Conservation (phyloP, 1,284 basidiomycete genomes). For the Naganishia cerealis region DNA sequence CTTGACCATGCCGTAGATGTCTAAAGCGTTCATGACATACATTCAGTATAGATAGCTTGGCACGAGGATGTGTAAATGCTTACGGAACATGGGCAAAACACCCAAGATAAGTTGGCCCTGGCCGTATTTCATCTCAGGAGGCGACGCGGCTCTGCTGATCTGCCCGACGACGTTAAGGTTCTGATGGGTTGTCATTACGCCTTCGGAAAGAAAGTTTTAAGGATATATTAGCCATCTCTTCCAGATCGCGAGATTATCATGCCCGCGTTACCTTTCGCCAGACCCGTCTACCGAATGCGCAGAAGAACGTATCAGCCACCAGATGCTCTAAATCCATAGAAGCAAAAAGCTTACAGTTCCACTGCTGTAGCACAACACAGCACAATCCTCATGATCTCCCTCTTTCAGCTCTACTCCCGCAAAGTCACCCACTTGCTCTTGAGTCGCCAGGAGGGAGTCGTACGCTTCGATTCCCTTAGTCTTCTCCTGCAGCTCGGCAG, state of each 20-base stretch:
- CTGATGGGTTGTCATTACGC: constrained; percentile 27
- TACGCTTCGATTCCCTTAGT: constrained; percentile 41
- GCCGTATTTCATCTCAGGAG: constrained; percentile 12
- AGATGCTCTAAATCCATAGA: neutral
- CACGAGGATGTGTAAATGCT: constrained; percentile 50
- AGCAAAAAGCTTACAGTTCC: constrained; percentile 37
- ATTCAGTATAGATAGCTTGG: constrained; percentile 60
- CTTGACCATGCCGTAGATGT: constrained; percentile 42
- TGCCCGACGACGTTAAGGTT: constrained; percentile 27
- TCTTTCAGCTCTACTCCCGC: constrained; percentile 54
- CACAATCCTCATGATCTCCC: constrained; percentile 45
- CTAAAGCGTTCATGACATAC: constrained; percentile 61
- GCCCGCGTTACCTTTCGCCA: constrained; percentile 12
- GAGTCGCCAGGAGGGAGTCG: constrained; percentile 45
- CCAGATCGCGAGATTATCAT: neutral
- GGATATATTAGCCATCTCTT: neutral
- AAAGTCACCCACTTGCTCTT: constrained; percentile 63
- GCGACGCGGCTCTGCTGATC: constrained; percentile 23
- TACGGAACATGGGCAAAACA: constrained; percentile 35
- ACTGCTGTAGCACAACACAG: constrained; percentile 36
- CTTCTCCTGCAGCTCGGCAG: constrained; percentile 33
- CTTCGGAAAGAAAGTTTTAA: constrained; percentile 2
- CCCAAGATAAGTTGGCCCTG: constrained; percentile 25
- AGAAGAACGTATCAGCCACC: neutral
- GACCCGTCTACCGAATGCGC: constrained; percentile 9